These are phyloP conservation scores for Dichomitus squalens DNA, from an alignment of 1,284 basidiomycete species.

Conservation along the genomic window DNA sequence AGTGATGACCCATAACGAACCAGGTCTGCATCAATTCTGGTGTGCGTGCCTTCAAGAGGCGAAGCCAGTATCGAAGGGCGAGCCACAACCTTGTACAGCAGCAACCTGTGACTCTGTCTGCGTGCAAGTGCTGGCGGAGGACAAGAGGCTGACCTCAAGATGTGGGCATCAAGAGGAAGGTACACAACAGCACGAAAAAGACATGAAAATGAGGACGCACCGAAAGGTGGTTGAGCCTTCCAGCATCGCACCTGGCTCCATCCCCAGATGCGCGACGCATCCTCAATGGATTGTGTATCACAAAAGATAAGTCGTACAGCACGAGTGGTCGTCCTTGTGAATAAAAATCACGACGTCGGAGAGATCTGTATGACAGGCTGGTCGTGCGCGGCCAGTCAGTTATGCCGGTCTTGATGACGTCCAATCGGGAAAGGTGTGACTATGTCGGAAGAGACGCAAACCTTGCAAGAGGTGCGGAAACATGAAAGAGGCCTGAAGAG, in stretches of 20 bases:
- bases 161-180: background rate
- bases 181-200: background rate
- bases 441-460: background rate
- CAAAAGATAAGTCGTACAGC: background rate
- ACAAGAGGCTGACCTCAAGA: conserved; percentile 2
- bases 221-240: conserved; percentile 2
- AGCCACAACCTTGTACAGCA: background rate
- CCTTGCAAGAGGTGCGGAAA: background rate
- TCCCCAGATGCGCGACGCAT: background rate
- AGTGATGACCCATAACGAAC: conserved; percentile 1
- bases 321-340: background rate
- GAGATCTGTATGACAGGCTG: conserved; percentile 13
- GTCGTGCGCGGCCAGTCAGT: conserved; percentile 11
- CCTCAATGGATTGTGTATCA: no score
- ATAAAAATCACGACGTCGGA: background rate
- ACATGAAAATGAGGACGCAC: background rate
- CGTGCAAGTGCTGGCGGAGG: background rate
- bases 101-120: background rate
- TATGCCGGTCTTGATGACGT: conserved; percentile 13
- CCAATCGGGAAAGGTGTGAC: background rate
- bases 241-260: background rate
- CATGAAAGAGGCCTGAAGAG: background rate
- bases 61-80: background rate
- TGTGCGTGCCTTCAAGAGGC: background rate
- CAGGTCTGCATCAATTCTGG: conserved; percentile 11